Percentiles rank a stretch among this genome's conserved stretches.
phyloP scores from a whole-genome alignment of 129 eudicot genomes.

The Tanacetum coccineum region DNA sequence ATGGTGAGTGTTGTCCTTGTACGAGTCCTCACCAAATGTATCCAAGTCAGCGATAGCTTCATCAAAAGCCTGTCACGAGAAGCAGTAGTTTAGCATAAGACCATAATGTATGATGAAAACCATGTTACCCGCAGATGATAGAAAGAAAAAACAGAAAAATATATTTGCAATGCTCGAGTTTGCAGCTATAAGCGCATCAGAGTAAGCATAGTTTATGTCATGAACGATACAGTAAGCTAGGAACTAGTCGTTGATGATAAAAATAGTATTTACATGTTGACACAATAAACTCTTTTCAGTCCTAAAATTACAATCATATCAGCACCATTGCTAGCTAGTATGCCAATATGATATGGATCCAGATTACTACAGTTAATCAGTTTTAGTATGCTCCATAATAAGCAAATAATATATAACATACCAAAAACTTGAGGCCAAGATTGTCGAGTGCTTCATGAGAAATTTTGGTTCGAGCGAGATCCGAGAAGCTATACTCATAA shows the following conservation, averaged over 20 bases:
- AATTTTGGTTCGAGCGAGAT: too few relatives aligned
- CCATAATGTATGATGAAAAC: background rate
- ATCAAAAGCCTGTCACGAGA: conserved; percentile 71
- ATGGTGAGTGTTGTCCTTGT: conserved; percentile 93
- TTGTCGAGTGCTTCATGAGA: too few relatives aligned
- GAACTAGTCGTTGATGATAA: background rate
- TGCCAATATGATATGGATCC: background rate
- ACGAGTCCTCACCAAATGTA: conserved; percentile 92
- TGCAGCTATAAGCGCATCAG: background rate
- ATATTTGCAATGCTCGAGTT: background rate
- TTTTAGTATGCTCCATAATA: too few relatives aligned
- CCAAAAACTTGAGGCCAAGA: too few relatives aligned
- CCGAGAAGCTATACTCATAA: too few relatives aligned
- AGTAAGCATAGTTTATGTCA: background rate
- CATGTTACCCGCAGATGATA: background rate
- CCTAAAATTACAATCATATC: background rate
- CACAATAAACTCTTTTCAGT: background rate
- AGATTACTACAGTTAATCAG: too few relatives aligned
- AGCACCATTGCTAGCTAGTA: background rate
- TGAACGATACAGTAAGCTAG: background rate
- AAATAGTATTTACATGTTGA: background rate
- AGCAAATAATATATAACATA: too few relatives aligned
- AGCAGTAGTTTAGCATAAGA: conserved; percentile 1
- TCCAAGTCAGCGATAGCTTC: conserved; percentile 94
- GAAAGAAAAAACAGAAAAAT: background rate